Percentiles rank a stretch among this genome's conserved stretches.
Conservation (phyloP, 108 stramenopile genomes). For the Nannochloropsis granulata region DNA sequence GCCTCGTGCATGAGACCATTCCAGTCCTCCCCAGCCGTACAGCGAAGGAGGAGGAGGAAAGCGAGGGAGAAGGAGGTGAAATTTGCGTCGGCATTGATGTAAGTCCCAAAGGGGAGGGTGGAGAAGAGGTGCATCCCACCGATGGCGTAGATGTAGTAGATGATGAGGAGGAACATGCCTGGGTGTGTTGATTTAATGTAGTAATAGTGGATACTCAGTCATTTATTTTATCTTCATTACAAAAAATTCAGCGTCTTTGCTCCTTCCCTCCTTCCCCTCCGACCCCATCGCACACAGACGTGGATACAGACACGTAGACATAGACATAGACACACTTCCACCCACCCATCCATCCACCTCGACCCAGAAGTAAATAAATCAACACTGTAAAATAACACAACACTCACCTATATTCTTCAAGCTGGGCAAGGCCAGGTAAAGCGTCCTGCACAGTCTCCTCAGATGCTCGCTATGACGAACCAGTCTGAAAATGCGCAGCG, state of each 20-base stretch:
- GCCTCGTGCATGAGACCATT: not conserved
- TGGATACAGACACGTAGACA: no score
- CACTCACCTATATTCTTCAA: not conserved
- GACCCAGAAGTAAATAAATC: no score
- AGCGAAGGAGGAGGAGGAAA: not conserved
- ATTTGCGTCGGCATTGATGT: not conserved
- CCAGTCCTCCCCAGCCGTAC: not conserved
- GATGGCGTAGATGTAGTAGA: not conserved
- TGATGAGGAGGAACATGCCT: not conserved
- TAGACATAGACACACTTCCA: no score
- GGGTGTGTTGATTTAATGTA: not conserved
- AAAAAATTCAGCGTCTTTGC: no score
- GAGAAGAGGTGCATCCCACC: not conserved
- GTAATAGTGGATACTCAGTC: not conserved
- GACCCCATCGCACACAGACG: no score
- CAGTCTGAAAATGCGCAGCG: not conserved
- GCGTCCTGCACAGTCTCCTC: not conserved
- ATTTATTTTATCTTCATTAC: no score
- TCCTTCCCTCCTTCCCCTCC: no score
- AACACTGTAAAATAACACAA: no score
- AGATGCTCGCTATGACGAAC: not conserved
- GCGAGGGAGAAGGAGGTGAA: not conserved
- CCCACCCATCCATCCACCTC: no score
- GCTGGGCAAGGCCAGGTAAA: not conserved
- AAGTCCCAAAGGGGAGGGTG: not conserved